These are phyloP conservation scores for Cronartium quercuum DNA, from an alignment of 1,284 basidiomycete species.

Conservation along the genomic window DNA sequence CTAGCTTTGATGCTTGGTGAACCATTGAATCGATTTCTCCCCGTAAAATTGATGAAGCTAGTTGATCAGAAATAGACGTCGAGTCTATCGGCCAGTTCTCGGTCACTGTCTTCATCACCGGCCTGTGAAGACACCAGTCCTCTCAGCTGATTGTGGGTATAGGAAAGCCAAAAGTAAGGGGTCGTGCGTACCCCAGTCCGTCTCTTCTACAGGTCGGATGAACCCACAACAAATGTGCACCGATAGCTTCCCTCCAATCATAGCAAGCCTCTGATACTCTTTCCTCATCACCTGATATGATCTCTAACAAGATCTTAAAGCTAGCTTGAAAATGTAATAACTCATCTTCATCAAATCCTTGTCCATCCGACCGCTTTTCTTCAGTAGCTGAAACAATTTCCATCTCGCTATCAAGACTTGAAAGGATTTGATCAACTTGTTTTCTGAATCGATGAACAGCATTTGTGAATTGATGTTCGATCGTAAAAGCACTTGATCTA, in stretches of 20 bases:
- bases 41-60: constrained; percentile 10
- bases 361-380: constrained; percentile 16
- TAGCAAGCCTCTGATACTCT: constrained; percentile 49
- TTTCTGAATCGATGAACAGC: constrained; percentile 22
- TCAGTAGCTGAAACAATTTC: constrained; percentile 41
- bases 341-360: constrained; percentile 44
- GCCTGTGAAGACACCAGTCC: neutral
- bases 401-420: constrained; percentile 40
- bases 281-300: constrained; percentile 47
- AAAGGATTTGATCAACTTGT: constrained; percentile 8
- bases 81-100: constrained; percentile 35
- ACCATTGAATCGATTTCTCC: constrained; percentile 6
- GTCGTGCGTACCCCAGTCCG: constrained; percentile 21
- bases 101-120: constrained; percentile 35
- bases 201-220: constrained; percentile 42
- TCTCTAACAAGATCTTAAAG: constrained; percentile 28
- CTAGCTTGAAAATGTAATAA: constrained; percentile 47
- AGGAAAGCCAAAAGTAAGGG: neutral
- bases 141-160: neutral
- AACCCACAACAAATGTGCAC: constrained; percentile 48
- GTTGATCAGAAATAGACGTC: constrained; percentile 18
- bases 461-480: constrained; percentile 8
- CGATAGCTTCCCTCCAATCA: constrained; percentile 49
- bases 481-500: constrained; percentile 9
- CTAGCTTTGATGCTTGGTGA: neutral